Conservation (phyloP, 176 grass and related monocot genomes). For the Puya raimondii region DNA sequence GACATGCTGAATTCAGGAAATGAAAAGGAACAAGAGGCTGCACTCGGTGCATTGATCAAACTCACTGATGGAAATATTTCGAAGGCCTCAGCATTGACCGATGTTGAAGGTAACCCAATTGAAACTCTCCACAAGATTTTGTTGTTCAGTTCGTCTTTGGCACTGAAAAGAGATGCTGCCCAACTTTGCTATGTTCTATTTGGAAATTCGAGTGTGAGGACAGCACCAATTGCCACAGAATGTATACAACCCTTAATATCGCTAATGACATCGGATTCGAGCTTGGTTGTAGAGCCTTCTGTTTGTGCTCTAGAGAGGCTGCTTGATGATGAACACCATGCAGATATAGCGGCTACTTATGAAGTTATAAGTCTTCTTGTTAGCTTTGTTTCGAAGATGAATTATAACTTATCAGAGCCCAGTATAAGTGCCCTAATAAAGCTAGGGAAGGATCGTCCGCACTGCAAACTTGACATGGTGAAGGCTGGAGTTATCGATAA, state of each 20-base stretch:
- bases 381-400: conserved; percentile 59
- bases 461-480: conserved; percentile 95
- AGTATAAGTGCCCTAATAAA: conserved; percentile 87
- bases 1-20: conserved; percentile 91
- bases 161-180: conserved; percentile 91
- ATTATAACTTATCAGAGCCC: conserved; percentile 62
- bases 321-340: conserved; percentile 79
- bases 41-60: conserved; percentile 75
- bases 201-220: conserved; percentile 61
- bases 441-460: conserved; percentile 85
- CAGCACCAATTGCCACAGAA: conserved; percentile 60
- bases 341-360: conserved; percentile 66
- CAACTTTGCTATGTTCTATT: conserved; percentile 90
- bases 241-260: conserved; percentile 77
- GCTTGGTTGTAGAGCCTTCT: conserved; percentile 51
- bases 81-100: conserved; percentile 73
- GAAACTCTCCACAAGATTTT: conserved; percentile 89
- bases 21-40: conserved; percentile 85
- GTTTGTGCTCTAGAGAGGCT: conserved; percentile 73
- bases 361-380: conserved; percentile 83
- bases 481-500: conserved; percentile 92
- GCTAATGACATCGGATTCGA: conserved; percentile 58
- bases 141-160: conserved; percentile 52
- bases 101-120: conserved; percentile 68
- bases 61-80: conserved; percentile 65